A percentile compares a stretch with the other conserved stretches of the same genome.
Evolutionary conservation across 305 asterid genomes (phyloP).

Genomic region (Solanum hybrid): DNA sequence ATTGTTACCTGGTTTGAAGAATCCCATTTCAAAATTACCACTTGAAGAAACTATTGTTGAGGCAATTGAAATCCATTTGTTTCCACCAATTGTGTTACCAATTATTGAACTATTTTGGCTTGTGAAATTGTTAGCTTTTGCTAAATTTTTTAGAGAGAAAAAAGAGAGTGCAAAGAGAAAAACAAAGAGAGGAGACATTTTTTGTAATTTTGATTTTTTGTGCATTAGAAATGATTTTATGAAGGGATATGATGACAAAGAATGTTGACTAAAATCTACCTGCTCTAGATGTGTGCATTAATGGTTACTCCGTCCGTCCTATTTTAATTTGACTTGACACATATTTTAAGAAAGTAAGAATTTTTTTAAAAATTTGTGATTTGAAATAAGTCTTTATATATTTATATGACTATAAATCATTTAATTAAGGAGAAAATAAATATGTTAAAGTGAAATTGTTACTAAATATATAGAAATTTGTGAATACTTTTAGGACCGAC

Average conservation of each 20-base stretch:
- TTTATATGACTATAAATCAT: too few species aligned
- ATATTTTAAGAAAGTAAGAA: too few species aligned
- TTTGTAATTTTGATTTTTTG: not conserved
- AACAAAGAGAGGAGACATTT: not conserved
- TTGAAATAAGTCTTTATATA: too few species aligned
- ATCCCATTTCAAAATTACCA: slow-evolving; percentile 19
- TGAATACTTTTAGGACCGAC: too few species aligned
- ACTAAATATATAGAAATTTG: too few species aligned
- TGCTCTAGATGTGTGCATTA: not conserved
- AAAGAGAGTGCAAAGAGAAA: not conserved
- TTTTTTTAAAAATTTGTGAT: too few species aligned
- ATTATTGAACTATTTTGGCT: not conserved
- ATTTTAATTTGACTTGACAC: not conserved
- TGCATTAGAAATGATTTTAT: not conserved
- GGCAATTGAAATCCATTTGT: not conserved
- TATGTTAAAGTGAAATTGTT: too few species aligned
- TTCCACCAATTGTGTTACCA: not conserved
- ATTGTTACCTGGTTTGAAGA: slow-evolving; percentile 7
- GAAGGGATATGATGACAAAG: not conserved
- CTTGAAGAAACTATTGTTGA: slow-evolving; percentile 10
- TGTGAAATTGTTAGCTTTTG: not conserved
- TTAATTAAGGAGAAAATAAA: not conserved
- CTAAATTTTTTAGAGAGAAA: not conserved
- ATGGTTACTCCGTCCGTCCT: not conserved
- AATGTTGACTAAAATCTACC: not conserved